Evolutionary conservation across 176 grass and related monocot genomes (phyloP).

Genomic region (Oryza australiensis): DNA sequence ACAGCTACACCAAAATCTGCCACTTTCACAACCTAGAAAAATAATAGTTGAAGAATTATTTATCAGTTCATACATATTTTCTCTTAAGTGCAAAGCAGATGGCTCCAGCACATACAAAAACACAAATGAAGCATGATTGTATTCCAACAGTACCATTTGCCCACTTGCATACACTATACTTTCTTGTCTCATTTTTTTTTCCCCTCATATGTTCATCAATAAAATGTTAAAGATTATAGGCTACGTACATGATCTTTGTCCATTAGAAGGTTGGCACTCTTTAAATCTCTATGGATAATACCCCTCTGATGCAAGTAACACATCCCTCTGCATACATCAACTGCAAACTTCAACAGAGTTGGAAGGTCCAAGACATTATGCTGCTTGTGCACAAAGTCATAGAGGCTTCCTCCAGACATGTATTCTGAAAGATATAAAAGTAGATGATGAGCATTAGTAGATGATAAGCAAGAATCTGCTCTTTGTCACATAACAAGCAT

Average conservation of each 20-base stretch:
- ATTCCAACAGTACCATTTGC: constrained; percentile 6
- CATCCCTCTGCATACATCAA: constrained; percentile 93
- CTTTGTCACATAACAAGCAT: constrained; percentile 30
- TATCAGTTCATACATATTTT: constrained; percentile 1
- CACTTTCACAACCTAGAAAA: constrained; percentile 85
- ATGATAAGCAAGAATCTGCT: constrained; percentile 13
- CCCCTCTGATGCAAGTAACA: constrained; percentile 87
- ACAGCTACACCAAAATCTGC: constrained; percentile 98
- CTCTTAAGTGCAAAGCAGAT: neutral
- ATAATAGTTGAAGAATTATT: constrained; percentile 26
- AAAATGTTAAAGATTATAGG: constrained; percentile 32
- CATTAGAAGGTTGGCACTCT: constrained; percentile 97
- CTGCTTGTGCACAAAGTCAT: constrained; percentile 91
- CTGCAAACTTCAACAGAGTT: constrained; percentile 81
- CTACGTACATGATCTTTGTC: constrained; percentile 85
- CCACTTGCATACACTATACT: neutral
- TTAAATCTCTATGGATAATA: constrained; percentile 96
- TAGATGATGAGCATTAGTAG: constrained; percentile 16
- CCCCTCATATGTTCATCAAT: constrained; percentile 15
- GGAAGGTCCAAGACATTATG: constrained; percentile 64
- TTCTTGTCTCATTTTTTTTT: constrained; percentile 1
- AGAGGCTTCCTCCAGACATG: constrained; percentile 97
- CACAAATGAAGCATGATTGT: constrained; percentile 10
- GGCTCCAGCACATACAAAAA: constrained; percentile 8
- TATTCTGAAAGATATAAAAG: constrained; percentile 71